Base-by-base conservation (phyloP, 1,284 basidiomycete genomes). In the Sporisorium iseilematis-ciliati region DNA sequence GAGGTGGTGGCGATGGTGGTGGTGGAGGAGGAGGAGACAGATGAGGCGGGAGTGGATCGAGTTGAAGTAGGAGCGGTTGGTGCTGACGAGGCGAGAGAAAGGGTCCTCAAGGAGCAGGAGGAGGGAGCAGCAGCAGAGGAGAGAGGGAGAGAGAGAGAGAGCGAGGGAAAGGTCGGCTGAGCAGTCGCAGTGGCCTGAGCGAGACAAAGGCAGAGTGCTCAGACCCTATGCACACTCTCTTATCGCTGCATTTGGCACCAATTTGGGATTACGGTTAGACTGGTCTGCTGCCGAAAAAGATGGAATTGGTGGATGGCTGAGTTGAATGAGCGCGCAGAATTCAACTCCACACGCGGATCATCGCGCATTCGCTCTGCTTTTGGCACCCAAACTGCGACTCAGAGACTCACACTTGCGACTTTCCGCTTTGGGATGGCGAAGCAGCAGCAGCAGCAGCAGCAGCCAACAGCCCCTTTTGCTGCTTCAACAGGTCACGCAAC, bases 281-380 rank as follows among this genome's bases (percentile, higher is more conserved):
- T 59, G 64, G 31, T 55, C 45, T 51, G 64, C 52, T 59, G 64
- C 64, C 52, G 14, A 23, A 52, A 5, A 40, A 11, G 52, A 21
- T 35, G 18, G 43, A 46, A 14, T 48, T 33, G n/a, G n/a, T 54
- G 51, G 50, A 18, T 26, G 38, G 62, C 67, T 65, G 67, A 70
- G 67, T 64, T 61, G 40, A 50, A 43, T 35, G 14, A 14, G 54
- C 42, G 54, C 54, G 43, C 54, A 11, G 29, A 29, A 35, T 20
- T 65, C 63, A 71, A 71, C 68, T 71, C 63, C 68, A 71, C 68
- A 71, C 49, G 56, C 38, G 45, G 55, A 65, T 71, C 68, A 71
- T 65, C 58, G 59, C 51, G 68, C 68, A 62, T 57, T 31, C 29
- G 23, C 29, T 31, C 41, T 41, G 42, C 20, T 43, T 38, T 42